These are phyloP conservation scores for Aspergillus melleus DNA, from an alignment of 2,329 filamentous ascomycete genomes.

Conservation along the genomic window DNA sequence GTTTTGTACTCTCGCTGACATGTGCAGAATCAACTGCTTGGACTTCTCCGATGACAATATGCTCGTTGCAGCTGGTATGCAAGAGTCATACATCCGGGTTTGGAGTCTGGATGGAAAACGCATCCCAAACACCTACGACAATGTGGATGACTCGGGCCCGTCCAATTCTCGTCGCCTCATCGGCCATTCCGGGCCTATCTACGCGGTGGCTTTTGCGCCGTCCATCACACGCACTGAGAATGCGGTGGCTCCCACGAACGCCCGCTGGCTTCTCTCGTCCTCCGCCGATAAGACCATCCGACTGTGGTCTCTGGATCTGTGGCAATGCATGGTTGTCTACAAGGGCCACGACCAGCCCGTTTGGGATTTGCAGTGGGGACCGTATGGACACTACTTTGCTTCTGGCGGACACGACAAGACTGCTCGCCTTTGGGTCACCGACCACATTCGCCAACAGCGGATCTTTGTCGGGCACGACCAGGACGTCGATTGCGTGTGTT, in stretches of 20 bases:
- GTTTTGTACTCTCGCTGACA: constrained; percentile 11
- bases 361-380: constrained; percentile 85
- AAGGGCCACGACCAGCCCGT: constrained; percentile 89
- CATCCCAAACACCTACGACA: constrained; percentile 66
- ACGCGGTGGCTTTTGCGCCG: constrained; percentile 84
- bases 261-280: constrained; percentile 80
- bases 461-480: constrained; percentile 91
- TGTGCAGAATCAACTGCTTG: constrained; percentile 75
- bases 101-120: constrained; percentile 88
- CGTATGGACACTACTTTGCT: constrained; percentile 92
- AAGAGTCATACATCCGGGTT: constrained; percentile 92
- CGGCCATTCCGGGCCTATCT: constrained; percentile 87
- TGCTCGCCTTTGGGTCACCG: constrained; percentile 86
- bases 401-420: constrained; percentile 87
- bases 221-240: constrained; percentile 54
- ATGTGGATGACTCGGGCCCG: constrained; percentile 61
- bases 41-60: constrained; percentile 92
- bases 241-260: constrained; percentile 56
- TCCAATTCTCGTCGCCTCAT: constrained; percentile 74
- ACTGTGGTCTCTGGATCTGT: constrained; percentile 89
- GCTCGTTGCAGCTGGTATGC: constrained; percentile 83
- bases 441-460: constrained; percentile 84
- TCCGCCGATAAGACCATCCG: constrained; percentile 86
- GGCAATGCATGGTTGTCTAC: constrained; percentile 90
- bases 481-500: constrained; percentile 85